These are phyloP conservation scores for Fusarium nanum DNA, from an alignment of 2,329 filamentous ascomycete genomes.

Conservation along the genomic window DNA sequence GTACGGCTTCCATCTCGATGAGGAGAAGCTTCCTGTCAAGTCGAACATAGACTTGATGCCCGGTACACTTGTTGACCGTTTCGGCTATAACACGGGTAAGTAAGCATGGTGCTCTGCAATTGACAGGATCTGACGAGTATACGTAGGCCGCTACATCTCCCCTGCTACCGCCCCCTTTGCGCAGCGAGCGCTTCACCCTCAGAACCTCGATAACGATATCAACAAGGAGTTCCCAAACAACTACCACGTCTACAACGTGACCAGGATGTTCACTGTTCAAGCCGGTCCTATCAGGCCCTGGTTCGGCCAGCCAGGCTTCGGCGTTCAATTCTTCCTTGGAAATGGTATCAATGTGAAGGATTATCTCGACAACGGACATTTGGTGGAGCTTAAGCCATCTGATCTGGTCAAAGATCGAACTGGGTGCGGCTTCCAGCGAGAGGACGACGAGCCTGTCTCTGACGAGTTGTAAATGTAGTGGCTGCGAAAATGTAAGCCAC, in stretches of 20 bases:
- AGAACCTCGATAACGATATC: constrained; percentile 10
- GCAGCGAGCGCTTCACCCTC: constrained; percentile 25
- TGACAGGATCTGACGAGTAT: neutral
- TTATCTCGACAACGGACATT: constrained; percentile 2
- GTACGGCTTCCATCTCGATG: constrained; percentile 54
- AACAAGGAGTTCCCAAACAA: constrained; percentile 26
- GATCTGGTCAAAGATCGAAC: constrained; percentile 1
- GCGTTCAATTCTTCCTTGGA: constrained; percentile 30
- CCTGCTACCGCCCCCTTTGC: constrained; percentile 31
- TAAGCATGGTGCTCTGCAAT: neutral
- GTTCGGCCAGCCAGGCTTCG: constrained; percentile 32
- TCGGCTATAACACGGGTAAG: constrained; percentile 50
- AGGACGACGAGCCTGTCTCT: neutral
- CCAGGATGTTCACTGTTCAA: constrained; percentile 17
- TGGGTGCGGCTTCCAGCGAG: constrained; percentile 17
- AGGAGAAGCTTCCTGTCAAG: constrained; percentile 51
- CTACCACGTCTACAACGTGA: constrained; percentile 28
- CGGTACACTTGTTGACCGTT: constrained; percentile 60
- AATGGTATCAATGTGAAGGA: constrained; percentile 10
- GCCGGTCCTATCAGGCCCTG: constrained; percentile 29
- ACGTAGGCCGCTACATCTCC: constrained; percentile 22
- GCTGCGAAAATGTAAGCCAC: neutral
- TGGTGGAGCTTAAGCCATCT: neutral
- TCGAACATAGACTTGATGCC: constrained; percentile 54
- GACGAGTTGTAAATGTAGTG: neutral